These are phyloP conservation scores for Pulveroboletus sp. DNA, from an alignment of 768 basidiomycete genomes.

Conservation along the genomic window DNA sequence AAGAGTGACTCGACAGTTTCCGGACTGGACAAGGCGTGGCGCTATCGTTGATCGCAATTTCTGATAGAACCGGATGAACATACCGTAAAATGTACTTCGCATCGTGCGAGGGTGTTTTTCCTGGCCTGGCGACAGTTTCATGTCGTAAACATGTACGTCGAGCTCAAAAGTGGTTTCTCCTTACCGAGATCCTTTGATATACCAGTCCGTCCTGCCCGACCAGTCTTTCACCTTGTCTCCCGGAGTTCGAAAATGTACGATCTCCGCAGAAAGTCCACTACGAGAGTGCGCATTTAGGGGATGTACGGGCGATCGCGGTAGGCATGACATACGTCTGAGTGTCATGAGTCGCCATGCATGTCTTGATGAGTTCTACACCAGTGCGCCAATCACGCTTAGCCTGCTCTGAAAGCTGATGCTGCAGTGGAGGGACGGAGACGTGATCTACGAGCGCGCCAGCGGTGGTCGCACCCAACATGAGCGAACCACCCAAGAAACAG, in stretches of 20 bases:
- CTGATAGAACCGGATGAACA: conserved; percentile 14
- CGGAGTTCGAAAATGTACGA: conserved; percentile 75
- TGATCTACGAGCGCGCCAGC: conserved; percentile 49
- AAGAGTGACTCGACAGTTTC: conserved; percentile 96
- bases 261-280: conserved; percentile 86
- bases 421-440: conserved; percentile 65
- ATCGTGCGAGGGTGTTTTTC: conserved; percentile 52
- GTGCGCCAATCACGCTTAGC: conserved; percentile 78
- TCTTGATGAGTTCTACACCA: conserved; percentile 77
- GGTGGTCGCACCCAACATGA: conserved; percentile 84
- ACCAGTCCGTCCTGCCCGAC: conserved; percentile 64
- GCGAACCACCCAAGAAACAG: conserved; percentile 89
- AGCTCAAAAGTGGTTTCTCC: conserved; percentile 12
- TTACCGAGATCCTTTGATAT: conserved; percentile 78
- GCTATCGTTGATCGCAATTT: not conserved
- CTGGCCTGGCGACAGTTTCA: conserved; percentile 18
- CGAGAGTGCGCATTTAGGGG: not conserved
- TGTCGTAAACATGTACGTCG: conserved; percentile 1
- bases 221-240: conserved; percentile 50
- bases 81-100: conserved; percentile 90
- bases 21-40: conserved; percentile 46
- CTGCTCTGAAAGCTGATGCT: conserved; percentile 53
- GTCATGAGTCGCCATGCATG: conserved; percentile 83
- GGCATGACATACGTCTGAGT: conserved; percentile 64
- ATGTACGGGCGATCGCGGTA: not conserved